Conservation (phyloP, 2,329 filamentous ascomycete species). For the Curvularia sp. region DNA sequence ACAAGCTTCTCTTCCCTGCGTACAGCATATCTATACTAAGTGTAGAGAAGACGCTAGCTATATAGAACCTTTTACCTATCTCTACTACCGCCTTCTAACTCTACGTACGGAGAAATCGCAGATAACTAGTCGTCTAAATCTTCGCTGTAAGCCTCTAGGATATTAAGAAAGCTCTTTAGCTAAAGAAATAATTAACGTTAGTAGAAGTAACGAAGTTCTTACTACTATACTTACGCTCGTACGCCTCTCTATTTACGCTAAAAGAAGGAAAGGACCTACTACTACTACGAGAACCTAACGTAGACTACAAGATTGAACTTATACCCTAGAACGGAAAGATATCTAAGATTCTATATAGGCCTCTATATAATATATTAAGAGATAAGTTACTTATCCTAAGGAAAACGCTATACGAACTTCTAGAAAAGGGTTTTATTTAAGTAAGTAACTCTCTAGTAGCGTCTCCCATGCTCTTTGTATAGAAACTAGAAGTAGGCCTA, state of each 20-base stretch:
- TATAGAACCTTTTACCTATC: not conserved
- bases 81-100: not conserved
- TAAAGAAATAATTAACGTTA: not conserved
- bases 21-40: too few species aligned
- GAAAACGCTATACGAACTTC: not conserved
- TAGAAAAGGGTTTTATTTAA: not conserved
- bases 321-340: not conserved
- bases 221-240: not conserved
- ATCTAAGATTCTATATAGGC: not conserved
- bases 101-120: not conserved
- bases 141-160: not conserved
- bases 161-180: not conserved
- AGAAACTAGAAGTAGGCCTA: not conserved
- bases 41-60: too few species aligned
- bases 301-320: not conserved
- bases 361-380: conserved; percentile 1
- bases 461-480: conserved; percentile 1
- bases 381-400: not conserved
- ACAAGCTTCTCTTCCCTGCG: not conserved
- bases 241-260: not conserved
- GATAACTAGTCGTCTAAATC: not conserved
- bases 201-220: too few species aligned
- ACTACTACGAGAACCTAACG: not conserved
- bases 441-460: not conserved
- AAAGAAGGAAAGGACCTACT: not conserved